Percentiles rank a stretch among this genome's conserved stretches.
Evolutionary conservation across 2,329 filamentous ascomycete species (phyloP).

Genomic region (Colletotrichum tamarilloi): DNA sequence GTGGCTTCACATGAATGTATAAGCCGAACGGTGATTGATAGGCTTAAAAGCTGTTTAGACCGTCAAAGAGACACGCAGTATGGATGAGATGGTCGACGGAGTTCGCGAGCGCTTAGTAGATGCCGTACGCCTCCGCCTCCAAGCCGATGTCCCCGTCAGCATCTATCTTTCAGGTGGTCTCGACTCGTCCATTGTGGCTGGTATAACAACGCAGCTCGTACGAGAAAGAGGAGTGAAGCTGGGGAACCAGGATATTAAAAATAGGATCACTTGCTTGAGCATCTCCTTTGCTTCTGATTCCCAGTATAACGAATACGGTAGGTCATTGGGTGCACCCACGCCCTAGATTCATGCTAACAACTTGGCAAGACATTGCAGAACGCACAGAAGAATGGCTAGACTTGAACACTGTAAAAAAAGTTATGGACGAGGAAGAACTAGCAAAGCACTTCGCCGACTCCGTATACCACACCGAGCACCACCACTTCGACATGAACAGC

Average conservation of each 20-base stretch:
- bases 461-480: slow-evolving; percentile 45
- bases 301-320: slow-evolving; percentile 60
- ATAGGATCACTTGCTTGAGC: slow-evolving; percentile 53
- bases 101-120: slow-evolving; percentile 62
- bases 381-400: slow-evolving; percentile 46
- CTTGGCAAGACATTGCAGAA: slow-evolving; percentile 40
- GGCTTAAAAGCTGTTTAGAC: not conserved
- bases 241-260: slow-evolving; percentile 48
- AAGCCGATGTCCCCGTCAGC: slow-evolving; percentile 67
- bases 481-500: slow-evolving; percentile 58
- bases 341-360: not conserved
- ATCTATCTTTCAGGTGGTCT: slow-evolving; percentile 68
- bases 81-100: slow-evolving; percentile 61
- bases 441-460: slow-evolving; percentile 43
- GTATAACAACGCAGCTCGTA: slow-evolving; percentile 63
- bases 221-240: slow-evolving; percentile 54
- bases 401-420: slow-evolving; percentile 40
- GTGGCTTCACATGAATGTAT: not conserved
- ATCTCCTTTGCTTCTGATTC: slow-evolving; percentile 60
- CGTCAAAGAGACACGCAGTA: slow-evolving; percentile 51
- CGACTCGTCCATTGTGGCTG: slow-evolving; percentile 66
- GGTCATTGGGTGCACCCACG: too few relatives aligned
- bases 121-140: slow-evolving; percentile 60
- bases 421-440: slow-evolving; percentile 41
- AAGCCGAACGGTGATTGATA: slow-evolving; percentile 30